Base-by-base conservation (phyloP, 1,139 yeast species). In the Magnusiomyces suaveolens region DNA sequence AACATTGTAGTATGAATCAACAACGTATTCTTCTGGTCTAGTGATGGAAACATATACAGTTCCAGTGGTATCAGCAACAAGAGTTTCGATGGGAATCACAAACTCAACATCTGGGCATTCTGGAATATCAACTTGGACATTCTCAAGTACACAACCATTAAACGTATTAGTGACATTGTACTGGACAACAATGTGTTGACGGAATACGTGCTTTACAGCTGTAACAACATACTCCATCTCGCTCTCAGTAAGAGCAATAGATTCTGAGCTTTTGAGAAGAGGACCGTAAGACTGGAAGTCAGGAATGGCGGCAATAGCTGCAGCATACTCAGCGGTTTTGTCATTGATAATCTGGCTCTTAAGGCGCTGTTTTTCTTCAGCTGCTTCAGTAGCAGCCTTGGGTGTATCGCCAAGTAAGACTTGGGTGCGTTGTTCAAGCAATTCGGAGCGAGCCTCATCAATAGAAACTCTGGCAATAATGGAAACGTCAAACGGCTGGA, bases 181-280 rank as follows among this genome's bases (percentile, higher is more conserved):
- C 74, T 92, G 96, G 61, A 92, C 74, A 36, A 92, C 94, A 66
- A 89, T 73, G 69, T 88, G 86, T 46, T 80, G 79, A 54, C 80
- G 72, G 72, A 86, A 92, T 57, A 89, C 73, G 69, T 90, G 97
- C 70, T 87, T 89, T 56, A 87, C 77, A 39, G 87, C 92, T 54
- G 79, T 78, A 54, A 94, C 96, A 52, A 88, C 92, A 68, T 89
- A 89, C 71, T 92, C 99, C 60, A 95, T 89, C 68, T 90, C 98
- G 59, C 81, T 79, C 68, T 92, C 98, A 38, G 98, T 90, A 65
- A 92, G 80, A 62, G 84, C 81, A 55, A 81, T 74, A 54, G 81
- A 78, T 51, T 73, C 69, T 1, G 95, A 83, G 10, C 92, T 80
- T 71, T 86, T 88, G 61, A 89, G 75, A 60, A 90, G 75, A 52